Conservation (phyloP, 2,329 filamentous ascomycete genomes). For the Tolypocladium capitatum region DNA sequence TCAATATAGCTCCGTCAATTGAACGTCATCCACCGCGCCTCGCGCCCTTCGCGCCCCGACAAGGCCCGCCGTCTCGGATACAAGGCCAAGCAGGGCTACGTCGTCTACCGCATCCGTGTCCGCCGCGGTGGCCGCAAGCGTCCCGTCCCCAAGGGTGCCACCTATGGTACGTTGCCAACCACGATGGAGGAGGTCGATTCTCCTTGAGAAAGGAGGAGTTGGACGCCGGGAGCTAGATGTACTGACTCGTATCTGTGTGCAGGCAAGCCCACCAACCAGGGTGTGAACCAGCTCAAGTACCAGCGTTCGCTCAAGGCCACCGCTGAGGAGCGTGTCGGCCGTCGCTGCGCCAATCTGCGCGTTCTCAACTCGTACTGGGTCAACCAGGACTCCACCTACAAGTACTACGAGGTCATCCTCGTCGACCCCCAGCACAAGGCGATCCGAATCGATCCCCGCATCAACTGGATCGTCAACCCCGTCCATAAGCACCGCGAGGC, state of each 20-base stretch:
- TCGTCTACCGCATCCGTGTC: conserved; percentile 98
- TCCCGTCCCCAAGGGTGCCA: conserved; percentile 94
- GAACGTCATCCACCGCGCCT: conserved; percentile 99
- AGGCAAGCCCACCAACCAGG: conserved; percentile 99
- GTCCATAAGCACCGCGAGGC: conserved; percentile 99
- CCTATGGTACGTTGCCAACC: conserved; percentile 62
- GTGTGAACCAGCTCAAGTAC: conserved; percentile 99
- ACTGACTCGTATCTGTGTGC: conserved; percentile 14
- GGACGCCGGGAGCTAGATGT: not conserved
- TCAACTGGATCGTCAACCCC: conserved; percentile 99
- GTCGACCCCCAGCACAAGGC: conserved; percentile 99
- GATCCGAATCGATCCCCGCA: conserved; percentile 95
- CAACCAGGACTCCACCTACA: conserved; percentile 99
- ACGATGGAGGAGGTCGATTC: not conserved
- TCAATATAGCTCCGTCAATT: conserved; percentile 99
- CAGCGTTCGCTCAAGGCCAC: conserved; percentile 96
- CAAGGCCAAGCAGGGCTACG: conserved; percentile 99
- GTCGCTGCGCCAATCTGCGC: conserved; percentile 96
- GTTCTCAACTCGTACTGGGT: conserved; percentile 99
- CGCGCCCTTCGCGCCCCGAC: conserved; percentile 94
- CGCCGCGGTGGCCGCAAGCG: conserved; percentile 98
- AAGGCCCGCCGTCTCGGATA: conserved; percentile 99
- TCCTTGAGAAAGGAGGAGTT: not conserved
- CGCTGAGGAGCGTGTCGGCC: conserved; percentile 98
- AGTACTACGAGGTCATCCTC: conserved; percentile 99